Base-by-base conservation (phyloP, 768 basidiomycete species). In the Leccinum boreale region DNA sequence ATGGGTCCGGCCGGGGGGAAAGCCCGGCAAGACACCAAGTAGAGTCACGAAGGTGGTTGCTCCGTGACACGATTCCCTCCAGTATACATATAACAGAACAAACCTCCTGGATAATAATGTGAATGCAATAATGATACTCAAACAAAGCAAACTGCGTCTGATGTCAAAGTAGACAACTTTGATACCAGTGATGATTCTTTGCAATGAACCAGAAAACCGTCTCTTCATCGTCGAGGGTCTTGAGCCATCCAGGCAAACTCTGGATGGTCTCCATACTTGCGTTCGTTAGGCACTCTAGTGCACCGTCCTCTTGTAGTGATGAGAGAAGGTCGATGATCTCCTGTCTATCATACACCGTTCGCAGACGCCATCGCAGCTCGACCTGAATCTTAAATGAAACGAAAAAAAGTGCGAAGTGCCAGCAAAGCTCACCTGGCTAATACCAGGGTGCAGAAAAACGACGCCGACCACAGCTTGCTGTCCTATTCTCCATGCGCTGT, bases 401-500 rank as follows among this genome's bases (percentile, higher is more conserved):
- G 55, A 33, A 47, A 62, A 60, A 47, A 35, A 14, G 52, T 28
- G 44, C 55, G 33, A 59, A 8, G 21, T 21, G 44, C 42, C 1
- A 21, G 31, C 15, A 19, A 33, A 31, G 68, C 81, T 61, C 63
- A 88, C 90, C 79, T 90, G 84, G 31, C 84, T 78, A 53, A 91
- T 81, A 3, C 90, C 90, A 23, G 91, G 90, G 59, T 85, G 80
- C 59, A 88, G 84, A 42, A 88, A 71, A 39, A 92, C 68, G 24
- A 84, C 71, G 8, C 88, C 83, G 53, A 86, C 79, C 46, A 91
- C 83, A 7, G 89, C 86, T 62, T 82, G 78, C 47, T 87, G 66
- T 8, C 85, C 90, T n/a, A 87, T 81, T 55, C 83, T 79, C 91
- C 91, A 93, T 36, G 81, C 78, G 56, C 85, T 84, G 10, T 73